Percentiles rank a stretch among this genome's conserved stretches.
These are phyloP conservation scores for Gentiana macrophylla DNA, from an alignment of 257 asterid genomes.

Conservation along the genomic window DNA sequence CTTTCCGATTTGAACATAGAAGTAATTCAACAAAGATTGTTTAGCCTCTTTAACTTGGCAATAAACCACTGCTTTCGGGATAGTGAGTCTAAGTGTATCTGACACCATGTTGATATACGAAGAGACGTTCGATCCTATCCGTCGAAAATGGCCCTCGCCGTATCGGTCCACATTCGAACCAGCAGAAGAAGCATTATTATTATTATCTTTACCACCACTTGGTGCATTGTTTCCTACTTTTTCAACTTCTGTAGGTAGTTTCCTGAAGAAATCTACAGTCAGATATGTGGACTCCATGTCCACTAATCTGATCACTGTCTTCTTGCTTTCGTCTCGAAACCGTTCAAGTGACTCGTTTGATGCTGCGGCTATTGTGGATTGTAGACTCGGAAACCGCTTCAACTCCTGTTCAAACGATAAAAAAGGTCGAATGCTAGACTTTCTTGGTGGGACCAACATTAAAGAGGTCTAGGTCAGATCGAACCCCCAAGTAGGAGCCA, in stretches of 20 bases:
- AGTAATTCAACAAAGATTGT: slow-evolving; percentile 53
- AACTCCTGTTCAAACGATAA: slow-evolving; percentile 42
- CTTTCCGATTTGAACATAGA: slow-evolving; percentile 67
- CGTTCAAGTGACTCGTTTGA: slow-evolving; percentile 66
- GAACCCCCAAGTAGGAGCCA: background rate
- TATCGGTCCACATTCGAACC: slow-evolving; percentile 46
- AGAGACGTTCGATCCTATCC: slow-evolving; percentile 84
- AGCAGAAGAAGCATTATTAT: slow-evolving; percentile 32
- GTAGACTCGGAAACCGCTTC: slow-evolving; percentile 77
- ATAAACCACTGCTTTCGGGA: slow-evolving; percentile 82
- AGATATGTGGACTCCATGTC: slow-evolving; percentile 85
- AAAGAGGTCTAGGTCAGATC: slow-evolving; percentile 1
- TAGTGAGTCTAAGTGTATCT: slow-evolving; percentile 51
- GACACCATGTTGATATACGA: slow-evolving; percentile 67
- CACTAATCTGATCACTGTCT: slow-evolving; percentile 62
- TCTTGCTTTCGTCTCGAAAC: slow-evolving; percentile 75
- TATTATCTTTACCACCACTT: slow-evolving; percentile 31
- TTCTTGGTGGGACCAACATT: background rate
- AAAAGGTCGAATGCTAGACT: background rate
- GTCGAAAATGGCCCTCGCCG: slow-evolving; percentile 72
- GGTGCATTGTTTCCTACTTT: slow-evolving; percentile 1
- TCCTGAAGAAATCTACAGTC: slow-evolving; percentile 86
- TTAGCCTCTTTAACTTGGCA: slow-evolving; percentile 94
- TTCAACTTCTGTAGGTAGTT: slow-evolving; percentile 84
- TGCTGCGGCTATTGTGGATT: slow-evolving; percentile 67